A percentile compares a stretch with the other conserved stretches of the same genome.
Conservation (phyloP, 805 yeast genomes). For the Lipomyces chichibuensis region DNA sequence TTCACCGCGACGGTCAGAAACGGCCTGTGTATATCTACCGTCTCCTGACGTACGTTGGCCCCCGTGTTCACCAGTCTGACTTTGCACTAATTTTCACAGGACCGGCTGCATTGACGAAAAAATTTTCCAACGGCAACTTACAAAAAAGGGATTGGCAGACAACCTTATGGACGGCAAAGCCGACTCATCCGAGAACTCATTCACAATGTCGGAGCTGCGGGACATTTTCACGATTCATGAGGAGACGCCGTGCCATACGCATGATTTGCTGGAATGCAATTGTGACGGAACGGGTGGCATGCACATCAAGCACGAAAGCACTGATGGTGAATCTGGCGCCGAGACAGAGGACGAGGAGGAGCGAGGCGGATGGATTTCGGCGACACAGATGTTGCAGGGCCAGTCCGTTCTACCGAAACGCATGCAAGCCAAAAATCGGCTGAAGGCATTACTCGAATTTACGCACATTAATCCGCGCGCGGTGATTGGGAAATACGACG, state of each 20-base stretch:
- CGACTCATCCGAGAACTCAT: slow-evolving; percentile 55
- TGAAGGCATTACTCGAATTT: slow-evolving; percentile 63
- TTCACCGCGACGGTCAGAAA: slow-evolving; percentile 91
- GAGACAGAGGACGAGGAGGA: slow-evolving; percentile 35
- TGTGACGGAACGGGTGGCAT: slow-evolving; percentile 51
- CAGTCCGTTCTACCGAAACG: slow-evolving; percentile 25
- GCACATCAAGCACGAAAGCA: slow-evolving; percentile 18
- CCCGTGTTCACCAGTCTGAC: background rate
- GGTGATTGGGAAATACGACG: slow-evolving; percentile 3
- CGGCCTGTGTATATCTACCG: slow-evolving; percentile 80
- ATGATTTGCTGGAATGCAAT: slow-evolving; percentile 59
- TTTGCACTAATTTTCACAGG: background rate
- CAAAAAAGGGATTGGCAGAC: slow-evolving; percentile 78
- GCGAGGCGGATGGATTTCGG: slow-evolving; percentile 57
- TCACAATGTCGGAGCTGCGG: slow-evolving; percentile 66
- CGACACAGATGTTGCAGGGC: slow-evolving; percentile 50
- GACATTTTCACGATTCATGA: slow-evolving; percentile 69
- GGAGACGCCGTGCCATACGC: slow-evolving; percentile 66
- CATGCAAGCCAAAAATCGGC: slow-evolving; percentile 51
- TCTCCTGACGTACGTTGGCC: slow-evolving; percentile 54
- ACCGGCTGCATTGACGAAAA: slow-evolving; percentile 94
- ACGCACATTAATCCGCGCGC: slow-evolving; percentile 63
- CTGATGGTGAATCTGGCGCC: background rate
- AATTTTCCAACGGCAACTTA: slow-evolving; percentile 86
- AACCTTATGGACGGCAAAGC: slow-evolving; percentile 56